Evolutionary conservation across 257 asterid genomes (phyloP), one percentile per base, ranked within the genome.

Genomic region (Echium plantagineum): DNA sequence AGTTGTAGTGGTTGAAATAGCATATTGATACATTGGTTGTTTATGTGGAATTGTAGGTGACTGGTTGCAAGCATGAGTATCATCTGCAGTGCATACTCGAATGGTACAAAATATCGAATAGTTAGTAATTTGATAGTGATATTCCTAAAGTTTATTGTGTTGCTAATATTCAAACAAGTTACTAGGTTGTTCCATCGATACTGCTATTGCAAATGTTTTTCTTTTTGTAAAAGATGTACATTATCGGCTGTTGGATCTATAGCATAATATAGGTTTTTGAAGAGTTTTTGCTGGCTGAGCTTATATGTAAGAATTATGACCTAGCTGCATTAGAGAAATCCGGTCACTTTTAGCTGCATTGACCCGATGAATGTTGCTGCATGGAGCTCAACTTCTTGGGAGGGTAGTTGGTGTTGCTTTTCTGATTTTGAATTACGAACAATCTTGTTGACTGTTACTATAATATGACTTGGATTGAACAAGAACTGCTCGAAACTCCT

Each of bases 51-150:
- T 26, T 67, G 72, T 81, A 83, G 87, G 83, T 78, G 42, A 80
- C 90, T 77, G 75, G 69, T 61, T 80, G 90, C 67, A 80, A 72
- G 71, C 87, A 85, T 57, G 88, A 81, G 72, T 83, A 83, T 77
- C 94, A 85, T 78, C 69, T 85, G 70, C 94, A 85, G 55, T 85
- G 94, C 66, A 83, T 85, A 67, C 83, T 83, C 69, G 94, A 83
- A 66, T 85, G 94, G 90, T 85, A 72, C 6, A 74, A 5, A n/a
- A 5, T 59, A 1, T 53, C 10, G 16, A 16, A 24, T 38, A 57
- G 20, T 21, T 28, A 31, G 5, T 58, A 47, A 54, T 9, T 48
- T 3, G 6, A 21, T 6, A 9, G 49, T 49, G 10, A 42, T 20
- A 57, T 42, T 9, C 52, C 22, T 22, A 35, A 9, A 42, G 52